phyloP scores from a whole-genome alignment of 768 basidiomycete species.

The Lactifluus hygrophoroides region DNA sequence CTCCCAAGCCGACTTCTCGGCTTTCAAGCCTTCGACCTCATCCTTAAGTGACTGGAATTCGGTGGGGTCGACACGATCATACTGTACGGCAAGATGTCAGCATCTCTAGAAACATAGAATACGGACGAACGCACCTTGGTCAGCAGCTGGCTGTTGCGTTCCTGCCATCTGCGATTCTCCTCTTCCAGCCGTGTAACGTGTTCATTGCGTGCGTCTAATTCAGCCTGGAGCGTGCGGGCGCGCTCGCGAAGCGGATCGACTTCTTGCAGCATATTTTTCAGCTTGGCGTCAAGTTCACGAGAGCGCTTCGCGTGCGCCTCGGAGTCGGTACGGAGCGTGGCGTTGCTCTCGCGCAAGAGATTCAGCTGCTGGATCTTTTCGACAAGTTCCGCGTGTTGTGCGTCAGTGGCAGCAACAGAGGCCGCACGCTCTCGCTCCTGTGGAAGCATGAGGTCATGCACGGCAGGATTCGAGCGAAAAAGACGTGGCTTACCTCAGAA shows the following conservation, averaged over 20 bases:
- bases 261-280: constrained; percentile 49
- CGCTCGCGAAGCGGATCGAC: constrained; percentile 72
- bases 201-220: constrained; percentile 58
- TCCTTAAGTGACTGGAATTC: constrained; percentile 75
- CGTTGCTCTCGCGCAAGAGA: constrained; percentile 81
- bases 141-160: constrained; percentile 70
- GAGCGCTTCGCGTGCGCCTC: constrained; percentile 63
- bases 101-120: not conserved
- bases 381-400: constrained; percentile 76
- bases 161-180: constrained; percentile 77
- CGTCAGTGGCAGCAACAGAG: constrained; percentile 58
- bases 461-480: not conserved
- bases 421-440: constrained; percentile 79
- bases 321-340: constrained; percentile 69
- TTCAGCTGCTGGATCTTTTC: constrained; percentile 84
- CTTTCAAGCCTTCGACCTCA: constrained; percentile 44
- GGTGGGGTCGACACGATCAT: constrained; percentile 82
- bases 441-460: not conserved
- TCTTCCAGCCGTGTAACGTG: constrained; percentile 66
- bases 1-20: constrained; percentile 23
- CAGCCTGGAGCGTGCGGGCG: constrained; percentile 55
- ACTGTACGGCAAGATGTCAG: constrained; percentile 35
- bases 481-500: constrained; percentile 45
- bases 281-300: constrained; percentile 54
- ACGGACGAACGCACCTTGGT: constrained; percentile 50